phyloP scores from a whole-genome alignment of 306 rosid species.

The Medicago arabica region DNA sequence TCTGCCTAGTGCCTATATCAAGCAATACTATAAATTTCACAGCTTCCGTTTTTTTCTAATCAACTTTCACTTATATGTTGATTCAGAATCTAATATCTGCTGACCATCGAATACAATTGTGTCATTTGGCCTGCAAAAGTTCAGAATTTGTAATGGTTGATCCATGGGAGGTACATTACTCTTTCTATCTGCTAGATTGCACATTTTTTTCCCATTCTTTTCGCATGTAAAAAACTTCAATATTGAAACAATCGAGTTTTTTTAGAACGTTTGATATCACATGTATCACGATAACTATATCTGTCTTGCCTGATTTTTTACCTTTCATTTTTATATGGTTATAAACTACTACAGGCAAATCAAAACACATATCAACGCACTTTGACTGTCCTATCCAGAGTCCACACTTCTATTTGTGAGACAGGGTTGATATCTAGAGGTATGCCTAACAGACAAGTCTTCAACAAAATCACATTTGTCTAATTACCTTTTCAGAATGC shows the following conservation, averaged over 20 bases:
- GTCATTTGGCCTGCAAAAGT: slow-evolving; percentile 74
- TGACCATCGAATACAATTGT: slow-evolving; percentile 68
- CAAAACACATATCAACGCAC: slow-evolving; percentile 76
- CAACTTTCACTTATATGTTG: slow-evolving; percentile 28
- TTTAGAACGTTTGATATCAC: not conserved
- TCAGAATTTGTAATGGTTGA: slow-evolving; percentile 91
- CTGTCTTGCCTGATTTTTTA: slow-evolving; percentile 11
- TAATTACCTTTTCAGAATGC: not conserved
- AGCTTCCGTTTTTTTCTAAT: slow-evolving; percentile 31
- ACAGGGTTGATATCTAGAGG: slow-evolving; percentile 67
- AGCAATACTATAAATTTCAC: not conserved
- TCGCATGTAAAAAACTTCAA: slow-evolving; percentile 26
- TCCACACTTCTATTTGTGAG: slow-evolving; percentile 57
- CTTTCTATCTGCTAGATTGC: slow-evolving; percentile 11
- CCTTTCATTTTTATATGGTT: slow-evolving; percentile 26
- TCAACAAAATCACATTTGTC: slow-evolving; percentile 5
- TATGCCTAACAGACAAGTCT: slow-evolving; percentile 38
- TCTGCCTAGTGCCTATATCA: not conserved
- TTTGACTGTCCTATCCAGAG: slow-evolving; percentile 70
- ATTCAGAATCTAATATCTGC: slow-evolving; percentile 78
- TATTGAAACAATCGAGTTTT: slow-evolving; percentile 10
- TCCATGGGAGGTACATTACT: slow-evolving; percentile 84
- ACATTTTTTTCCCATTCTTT: not conserved
- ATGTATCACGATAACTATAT: not conserved
- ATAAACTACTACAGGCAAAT: slow-evolving; percentile 63